Conservation (phyloP, 129 eudicot genomes). For the Helichrysum umbraculigerum region DNA sequence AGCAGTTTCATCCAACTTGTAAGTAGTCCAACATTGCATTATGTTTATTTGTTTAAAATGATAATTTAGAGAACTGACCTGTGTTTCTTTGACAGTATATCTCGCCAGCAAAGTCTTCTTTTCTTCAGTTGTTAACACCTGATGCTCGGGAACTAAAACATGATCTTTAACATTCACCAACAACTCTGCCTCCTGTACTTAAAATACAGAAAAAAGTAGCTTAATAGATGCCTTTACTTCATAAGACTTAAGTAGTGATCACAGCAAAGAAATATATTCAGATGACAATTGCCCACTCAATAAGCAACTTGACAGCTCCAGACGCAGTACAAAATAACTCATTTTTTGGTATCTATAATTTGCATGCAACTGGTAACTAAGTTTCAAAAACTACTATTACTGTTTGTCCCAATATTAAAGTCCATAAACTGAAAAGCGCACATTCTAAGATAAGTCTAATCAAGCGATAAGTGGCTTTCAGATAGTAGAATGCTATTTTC, state of each 20-base stretch:
- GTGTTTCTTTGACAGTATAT: constrained; percentile 86
- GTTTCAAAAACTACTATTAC: not conserved
- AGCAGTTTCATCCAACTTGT: no score
- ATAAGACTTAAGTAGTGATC: not conserved
- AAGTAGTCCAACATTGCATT: no score
- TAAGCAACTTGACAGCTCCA: not conserved
- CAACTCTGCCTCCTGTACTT: constrained; percentile 72
- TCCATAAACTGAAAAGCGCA: no score
- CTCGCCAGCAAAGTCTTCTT: constrained; percentile 77
- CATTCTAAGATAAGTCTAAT: no score
- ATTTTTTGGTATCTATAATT: no score
- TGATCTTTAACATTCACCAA: constrained; percentile 73
- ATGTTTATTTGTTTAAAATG: not conserved
- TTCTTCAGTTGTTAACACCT: constrained; percentile 62
- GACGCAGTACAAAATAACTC: no score
- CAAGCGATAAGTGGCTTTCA: no score
- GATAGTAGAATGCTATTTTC: no score
- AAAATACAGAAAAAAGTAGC: not conserved
- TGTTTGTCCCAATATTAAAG: no score
- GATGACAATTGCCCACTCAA: not conserved
- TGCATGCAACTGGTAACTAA: constrained; percentile 3
- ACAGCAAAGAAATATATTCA: not conserved
- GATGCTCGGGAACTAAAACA: constrained; percentile 73
- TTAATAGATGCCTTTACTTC: no score
- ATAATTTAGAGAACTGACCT: constrained; percentile 35